These are phyloP conservation scores for Rhizopus delemar DNA, from an alignment of 371 early-diverging fungal genomes.

Conservation along the genomic window DNA sequence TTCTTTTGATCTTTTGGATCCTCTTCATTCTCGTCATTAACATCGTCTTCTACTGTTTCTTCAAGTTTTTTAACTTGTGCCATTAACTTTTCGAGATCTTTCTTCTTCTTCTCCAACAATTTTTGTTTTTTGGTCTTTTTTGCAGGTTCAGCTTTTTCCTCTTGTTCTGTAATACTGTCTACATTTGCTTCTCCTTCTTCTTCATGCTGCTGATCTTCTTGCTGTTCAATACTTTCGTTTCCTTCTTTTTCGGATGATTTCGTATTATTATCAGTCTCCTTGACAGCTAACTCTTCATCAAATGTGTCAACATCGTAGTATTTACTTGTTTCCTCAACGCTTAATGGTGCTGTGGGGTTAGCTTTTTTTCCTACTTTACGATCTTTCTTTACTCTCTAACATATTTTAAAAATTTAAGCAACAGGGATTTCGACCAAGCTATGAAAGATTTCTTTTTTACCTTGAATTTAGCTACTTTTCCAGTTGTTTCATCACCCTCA, in stretches of 20 bases:
- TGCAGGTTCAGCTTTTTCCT: slow-evolving; percentile 19
- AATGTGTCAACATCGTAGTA: slow-evolving; percentile 59
- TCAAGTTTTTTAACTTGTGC: slow-evolving; percentile 27
- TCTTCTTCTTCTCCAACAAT: slow-evolving; percentile 28
- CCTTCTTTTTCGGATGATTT: slow-evolving; percentile 1
- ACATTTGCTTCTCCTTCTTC: slow-evolving; percentile 7
- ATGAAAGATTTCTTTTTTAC: slow-evolving; percentile 33
- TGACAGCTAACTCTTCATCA: slow-evolving; percentile 41
- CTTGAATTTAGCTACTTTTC: slow-evolving; percentile 72
- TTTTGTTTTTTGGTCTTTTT: slow-evolving; percentile 31
- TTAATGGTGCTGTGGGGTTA: slow-evolving; percentile 50
- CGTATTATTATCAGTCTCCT: slow-evolving; percentile 23
- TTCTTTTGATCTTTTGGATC: slow-evolving; percentile 7
- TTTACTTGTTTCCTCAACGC: slow-evolving; percentile 44
- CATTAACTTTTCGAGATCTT: slow-evolving; percentile 26
- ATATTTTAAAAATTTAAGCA: neutral
- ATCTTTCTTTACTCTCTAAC: slow-evolving; percentile 54
- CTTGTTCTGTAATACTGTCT: slow-evolving; percentile 7
- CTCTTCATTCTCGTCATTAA: slow-evolving; percentile 24
- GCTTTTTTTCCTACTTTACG: slow-evolving; percentile 42
- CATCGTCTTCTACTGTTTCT: slow-evolving; percentile 20
- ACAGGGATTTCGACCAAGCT: neutral
- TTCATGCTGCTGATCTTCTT: slow-evolving; percentile 9
- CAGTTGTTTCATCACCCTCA: slow-evolving; percentile 62
- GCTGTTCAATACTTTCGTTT: slow-evolving; percentile 4